phyloP scores from a whole-genome alignment of 352 stramenopile genomes.

The Globisporangium takayamanum region DNA sequence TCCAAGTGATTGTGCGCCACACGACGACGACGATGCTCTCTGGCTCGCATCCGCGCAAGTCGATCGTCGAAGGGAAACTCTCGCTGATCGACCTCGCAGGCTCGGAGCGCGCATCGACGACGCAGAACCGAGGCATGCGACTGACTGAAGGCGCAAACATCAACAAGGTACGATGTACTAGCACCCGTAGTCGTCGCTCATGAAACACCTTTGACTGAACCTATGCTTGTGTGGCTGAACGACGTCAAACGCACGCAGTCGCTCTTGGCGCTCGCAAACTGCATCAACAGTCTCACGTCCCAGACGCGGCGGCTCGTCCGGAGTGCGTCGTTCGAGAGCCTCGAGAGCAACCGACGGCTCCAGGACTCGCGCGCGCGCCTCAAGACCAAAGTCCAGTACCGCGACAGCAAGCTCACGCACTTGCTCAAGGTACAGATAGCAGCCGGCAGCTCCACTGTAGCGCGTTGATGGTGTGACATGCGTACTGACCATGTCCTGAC shows the following conservation, averaged over 20 bases:
- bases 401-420: constrained; percentile 84
- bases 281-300: constrained; percentile 82
- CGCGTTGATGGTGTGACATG: too few species aligned
- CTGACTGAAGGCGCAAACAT: constrained; percentile 61
- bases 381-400: constrained; percentile 63
- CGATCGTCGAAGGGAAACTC: constrained; percentile 65
- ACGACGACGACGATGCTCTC: constrained; percentile 45
- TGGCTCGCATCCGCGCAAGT: constrained; percentile 38
- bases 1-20: constrained; percentile 67
- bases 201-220: neutral
- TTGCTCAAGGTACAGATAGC: constrained; percentile 59
- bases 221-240: neutral
- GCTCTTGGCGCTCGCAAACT: constrained; percentile 80
- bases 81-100: constrained; percentile 83
- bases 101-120: constrained; percentile 71
- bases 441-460: neutral
- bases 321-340: constrained; percentile 28
- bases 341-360: constrained; percentile 15
- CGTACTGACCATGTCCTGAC: too few species aligned
- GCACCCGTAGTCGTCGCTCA: neutral
- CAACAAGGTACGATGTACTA: constrained; percentile 32
- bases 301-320: constrained; percentile 24
- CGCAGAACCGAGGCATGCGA: constrained; percentile 61
- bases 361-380: constrained; percentile 20
- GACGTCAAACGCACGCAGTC: constrained; percentile 19